Conservation (phyloP, 257 asterid species). For the Verbena officinalis region DNA sequence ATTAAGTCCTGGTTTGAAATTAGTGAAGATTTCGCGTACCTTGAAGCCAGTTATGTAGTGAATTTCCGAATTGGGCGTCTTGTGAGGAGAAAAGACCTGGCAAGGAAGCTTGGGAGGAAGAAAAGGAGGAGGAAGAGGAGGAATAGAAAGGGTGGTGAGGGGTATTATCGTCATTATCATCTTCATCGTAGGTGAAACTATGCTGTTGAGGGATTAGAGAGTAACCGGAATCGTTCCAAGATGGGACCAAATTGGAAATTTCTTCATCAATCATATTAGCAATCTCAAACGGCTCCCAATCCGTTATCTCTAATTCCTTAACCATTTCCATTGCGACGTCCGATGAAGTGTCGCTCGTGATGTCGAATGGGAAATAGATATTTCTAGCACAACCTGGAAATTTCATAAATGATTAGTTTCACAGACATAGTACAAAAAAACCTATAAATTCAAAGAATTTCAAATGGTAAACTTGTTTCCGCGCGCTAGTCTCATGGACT, state of each 20-base stretch:
- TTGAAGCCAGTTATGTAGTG: slow-evolving; percentile 47
- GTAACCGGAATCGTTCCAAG: slow-evolving; percentile 41
- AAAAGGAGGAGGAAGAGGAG: slow-evolving; percentile 53
- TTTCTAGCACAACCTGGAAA: slow-evolving; percentile 55
- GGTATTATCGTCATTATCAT: slow-evolving; percentile 49
- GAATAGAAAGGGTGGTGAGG: slow-evolving; percentile 53
- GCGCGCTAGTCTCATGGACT: too few species aligned
- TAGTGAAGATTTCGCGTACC: slow-evolving; percentile 33
- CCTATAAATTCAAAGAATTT: too few species aligned
- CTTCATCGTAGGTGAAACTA: slow-evolving; percentile 50
- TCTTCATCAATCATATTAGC: slow-evolving; percentile 76
- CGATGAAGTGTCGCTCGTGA: slow-evolving; percentile 55
- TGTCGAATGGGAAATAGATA: slow-evolving; percentile 76
- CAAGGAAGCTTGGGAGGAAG: slow-evolving; percentile 69
- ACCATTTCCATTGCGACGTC: slow-evolving; percentile 85
- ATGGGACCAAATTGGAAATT: slow-evolving; percentile 56
- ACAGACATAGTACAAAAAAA: background rate
- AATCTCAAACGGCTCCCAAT: slow-evolving; percentile 72
- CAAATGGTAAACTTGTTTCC: too few species aligned
- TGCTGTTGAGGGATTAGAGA: slow-evolving; percentile 44
- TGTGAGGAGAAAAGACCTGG: slow-evolving; percentile 36
- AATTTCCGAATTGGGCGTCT: slow-evolving; percentile 24
- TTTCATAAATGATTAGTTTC: slow-evolving; percentile 8
- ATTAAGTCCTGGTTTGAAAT: background rate
- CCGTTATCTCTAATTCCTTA: slow-evolving; percentile 68